Conservation (phyloP, 2,329 filamentous ascomycete genomes). For the Mariannaea elegans region DNA sequence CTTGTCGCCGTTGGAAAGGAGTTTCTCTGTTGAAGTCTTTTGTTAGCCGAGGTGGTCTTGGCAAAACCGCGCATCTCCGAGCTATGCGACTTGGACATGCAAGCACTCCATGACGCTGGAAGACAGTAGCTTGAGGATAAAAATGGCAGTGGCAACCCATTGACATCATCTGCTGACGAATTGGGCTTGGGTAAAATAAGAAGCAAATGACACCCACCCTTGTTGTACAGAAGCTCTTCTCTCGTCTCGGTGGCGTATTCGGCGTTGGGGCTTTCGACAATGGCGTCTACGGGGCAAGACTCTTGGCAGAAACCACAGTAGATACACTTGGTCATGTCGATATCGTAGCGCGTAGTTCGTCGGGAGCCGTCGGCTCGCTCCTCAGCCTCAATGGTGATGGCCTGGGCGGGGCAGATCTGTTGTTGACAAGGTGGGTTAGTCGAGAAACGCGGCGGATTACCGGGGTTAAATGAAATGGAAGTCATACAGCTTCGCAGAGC, state of each 20-base stretch:
- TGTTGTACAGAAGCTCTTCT: constrained; percentile 97
- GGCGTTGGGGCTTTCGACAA: constrained; percentile 70
- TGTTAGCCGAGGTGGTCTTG: constrained; percentile 32
- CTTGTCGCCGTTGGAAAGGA: constrained; percentile 89
- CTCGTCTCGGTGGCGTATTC: constrained; percentile 74
- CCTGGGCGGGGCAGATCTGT: constrained; percentile 92
- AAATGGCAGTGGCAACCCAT: neutral
- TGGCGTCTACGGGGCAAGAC: constrained; percentile 97
- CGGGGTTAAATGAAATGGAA: neutral
- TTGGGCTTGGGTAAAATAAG: neutral
- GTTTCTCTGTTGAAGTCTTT: constrained; percentile 67
- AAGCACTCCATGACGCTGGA: neutral
- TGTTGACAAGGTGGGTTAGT: constrained; percentile 19
- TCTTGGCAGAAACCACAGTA: constrained; percentile 99
- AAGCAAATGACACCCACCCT: constrained; percentile 59
- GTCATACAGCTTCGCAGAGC: constrained; percentile 85
- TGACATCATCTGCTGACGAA: neutral
- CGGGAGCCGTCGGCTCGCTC: constrained; percentile 96
- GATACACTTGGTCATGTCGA: constrained; percentile 99
- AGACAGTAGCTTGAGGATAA: neutral
- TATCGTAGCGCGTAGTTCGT: constrained; percentile 96
- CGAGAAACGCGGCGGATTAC: neutral
- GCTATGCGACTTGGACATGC: neutral
- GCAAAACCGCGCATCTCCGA: constrained; percentile 19
- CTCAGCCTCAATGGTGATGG: constrained; percentile 98